phyloP scores from a whole-genome alignment of 257 asterid genomes.

The Nicotiana sylvestris region DNA sequence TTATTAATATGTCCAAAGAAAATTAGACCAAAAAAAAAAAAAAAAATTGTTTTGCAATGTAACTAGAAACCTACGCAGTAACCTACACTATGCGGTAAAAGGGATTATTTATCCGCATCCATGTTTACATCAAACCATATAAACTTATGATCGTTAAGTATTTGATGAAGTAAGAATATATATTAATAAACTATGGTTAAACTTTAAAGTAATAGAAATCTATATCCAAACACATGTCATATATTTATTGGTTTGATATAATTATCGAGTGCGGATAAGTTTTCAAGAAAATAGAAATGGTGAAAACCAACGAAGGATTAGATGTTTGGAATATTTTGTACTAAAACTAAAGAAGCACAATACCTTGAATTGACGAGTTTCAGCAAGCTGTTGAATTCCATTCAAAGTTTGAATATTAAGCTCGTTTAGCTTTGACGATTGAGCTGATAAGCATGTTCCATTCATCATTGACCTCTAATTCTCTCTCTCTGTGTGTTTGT shows the following conservation, averaged over 20 bases:
- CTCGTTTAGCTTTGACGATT: slow-evolving; percentile 28
- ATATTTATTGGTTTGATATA: not conserved
- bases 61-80: too few relatives aligned
- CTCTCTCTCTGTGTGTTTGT: not conserved
- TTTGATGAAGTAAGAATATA: too few relatives aligned
- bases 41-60: too few relatives aligned
- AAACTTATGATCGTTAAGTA: too few relatives aligned
- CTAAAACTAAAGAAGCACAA: not conserved
- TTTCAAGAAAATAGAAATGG: not conserved
- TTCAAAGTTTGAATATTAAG: slow-evolving; percentile 35
- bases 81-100: too few relatives aligned
- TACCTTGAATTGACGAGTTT: slow-evolving; percentile 65
- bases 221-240: not conserved
- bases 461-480: not conserved
- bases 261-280: not conserved
- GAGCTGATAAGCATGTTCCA: not conserved
- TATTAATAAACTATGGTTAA: too few relatives aligned
- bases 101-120: too few relatives aligned
- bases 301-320: not conserved
- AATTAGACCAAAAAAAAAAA: too few relatives aligned
- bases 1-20: too few relatives aligned
- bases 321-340: not conserved
- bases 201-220: not conserved
- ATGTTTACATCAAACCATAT: too few relatives aligned
- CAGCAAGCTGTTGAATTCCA: slow-evolving; percentile 61